A percentile compares a stretch with the other conserved stretches of the same genome.
phyloP scores from a whole-genome alignment of 2,329 filamentous ascomycete species.

The Alternaria sp. region DNA sequence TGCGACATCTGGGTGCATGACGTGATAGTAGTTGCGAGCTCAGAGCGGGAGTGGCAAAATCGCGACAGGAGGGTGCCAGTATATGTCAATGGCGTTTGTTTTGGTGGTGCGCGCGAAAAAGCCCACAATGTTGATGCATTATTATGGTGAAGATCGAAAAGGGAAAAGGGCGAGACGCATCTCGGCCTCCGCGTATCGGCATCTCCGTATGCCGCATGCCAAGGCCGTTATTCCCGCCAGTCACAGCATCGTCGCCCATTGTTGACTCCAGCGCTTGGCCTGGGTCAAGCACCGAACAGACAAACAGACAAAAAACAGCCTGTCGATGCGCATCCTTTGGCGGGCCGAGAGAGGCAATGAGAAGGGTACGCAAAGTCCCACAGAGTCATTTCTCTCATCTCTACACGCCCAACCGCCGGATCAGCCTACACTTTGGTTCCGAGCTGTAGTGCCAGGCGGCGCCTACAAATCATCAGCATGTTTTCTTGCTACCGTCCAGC shows the following conservation, averaged over 20 bases:
- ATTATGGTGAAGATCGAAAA: slow-evolving; percentile 1
- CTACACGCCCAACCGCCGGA: not conserved
- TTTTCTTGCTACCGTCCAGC: slow-evolving; percentile 3
- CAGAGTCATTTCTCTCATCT: not conserved
- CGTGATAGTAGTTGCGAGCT: slow-evolving; percentile 10
- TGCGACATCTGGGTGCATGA: slow-evolving; percentile 23
- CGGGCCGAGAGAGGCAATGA: not conserved
- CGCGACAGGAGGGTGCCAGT: slow-evolving; percentile 3
- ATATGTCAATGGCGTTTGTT: not conserved
- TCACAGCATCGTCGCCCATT: not conserved
- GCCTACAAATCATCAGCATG: not conserved
- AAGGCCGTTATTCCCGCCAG: slow-evolving; percentile 7
- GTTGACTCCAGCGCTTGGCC: not conserved
- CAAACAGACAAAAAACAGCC: not conserved
- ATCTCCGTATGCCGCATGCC: slow-evolving; percentile 5
- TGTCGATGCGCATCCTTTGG: slow-evolving; percentile 1
- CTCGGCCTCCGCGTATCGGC: slow-evolving; percentile 4
- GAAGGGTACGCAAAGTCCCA: not conserved
- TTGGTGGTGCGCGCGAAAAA: not conserved
- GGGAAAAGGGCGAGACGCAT: slow-evolving; percentile 9
- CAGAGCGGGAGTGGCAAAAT: not conserved
- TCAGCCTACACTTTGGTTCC: slow-evolving; percentile 1
- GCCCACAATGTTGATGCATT: slow-evolving; percentile 11
- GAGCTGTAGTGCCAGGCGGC: not conserved
- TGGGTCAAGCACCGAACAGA: not conserved